A percentile compares a stretch with the other conserved stretches of the same genome.
Evolutionary conservation across 306 rosid genomes (phyloP).

Genomic region (Medicago truncatula): MtrunA17r5.0-ANR NC_053044.1:24425501-24426000

Average conservation of each 20-base stretch:
- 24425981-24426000: no score
- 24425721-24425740: background rate
- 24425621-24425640: background rate
- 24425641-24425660: background rate
- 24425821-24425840: background rate
- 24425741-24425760: background rate
- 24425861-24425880: background rate
- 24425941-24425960: no score
- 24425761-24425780: background rate
- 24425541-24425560: background rate
- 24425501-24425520: background rate
- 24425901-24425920: no score
- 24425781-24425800: background rate
- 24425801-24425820: background rate
- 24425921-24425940: no score
- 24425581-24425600: background rate
- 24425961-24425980: no score
- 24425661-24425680: background rate
- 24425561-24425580: background rate
- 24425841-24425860: background rate
- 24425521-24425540: background rate
- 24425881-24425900: no score
- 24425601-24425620: background rate
- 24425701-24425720: background rate
- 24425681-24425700: background rate